Evolutionary conservation across 371 early-diverging fungal genomes (phyloP), one percentile per base, ranked within the genome.

Genomic region (Mucor saturninus): DNA sequence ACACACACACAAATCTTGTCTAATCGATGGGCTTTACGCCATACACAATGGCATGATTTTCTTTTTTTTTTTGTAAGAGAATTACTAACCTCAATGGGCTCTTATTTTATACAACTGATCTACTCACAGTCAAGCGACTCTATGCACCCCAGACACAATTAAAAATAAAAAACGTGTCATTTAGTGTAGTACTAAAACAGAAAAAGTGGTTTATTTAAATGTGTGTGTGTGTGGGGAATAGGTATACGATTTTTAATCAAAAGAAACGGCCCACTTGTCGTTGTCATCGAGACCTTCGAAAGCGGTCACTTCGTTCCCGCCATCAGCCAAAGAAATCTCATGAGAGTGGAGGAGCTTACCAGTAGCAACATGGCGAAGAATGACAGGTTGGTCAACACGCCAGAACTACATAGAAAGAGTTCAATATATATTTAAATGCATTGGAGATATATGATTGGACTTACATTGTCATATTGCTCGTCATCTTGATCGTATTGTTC

Each of bases 321-420:
- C 76, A 21, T 79, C 82, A 42, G 67, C 54, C 30, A 77, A 58
- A 32, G 54, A 61, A 0, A 73, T 40, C 2, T 77, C 77, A 43
- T 85, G 87, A 55, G 74, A 73, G 56, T 79, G 81, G 84, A 75
- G 52, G 71, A 69, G 42, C 11, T 62, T 67, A 13, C 82, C 84
- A 50, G 86, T 87, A 38, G 66, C 65, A 31, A 71, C 72, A 65
- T 88, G 89, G 31, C 77, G 68, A 51, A 88, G 69, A 9, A 81
- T 64, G 50, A 87, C 63, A 32, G 76, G 77, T 46, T 84, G 77
- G 40, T 63, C 64, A 42, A 75, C 71, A 32, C 67, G 73, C 86
- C 87, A 88, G 63, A 76, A 73, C 79, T 81, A 65, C 28, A 35
- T 50, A 15, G 11, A 30, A 21, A 37, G 9, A 15, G 8, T 39